Evolutionary conservation across 805 yeast species (phyloP), one percentile per base, ranked within the genome.

Genomic region (Torulaspora quercuum): DNA sequence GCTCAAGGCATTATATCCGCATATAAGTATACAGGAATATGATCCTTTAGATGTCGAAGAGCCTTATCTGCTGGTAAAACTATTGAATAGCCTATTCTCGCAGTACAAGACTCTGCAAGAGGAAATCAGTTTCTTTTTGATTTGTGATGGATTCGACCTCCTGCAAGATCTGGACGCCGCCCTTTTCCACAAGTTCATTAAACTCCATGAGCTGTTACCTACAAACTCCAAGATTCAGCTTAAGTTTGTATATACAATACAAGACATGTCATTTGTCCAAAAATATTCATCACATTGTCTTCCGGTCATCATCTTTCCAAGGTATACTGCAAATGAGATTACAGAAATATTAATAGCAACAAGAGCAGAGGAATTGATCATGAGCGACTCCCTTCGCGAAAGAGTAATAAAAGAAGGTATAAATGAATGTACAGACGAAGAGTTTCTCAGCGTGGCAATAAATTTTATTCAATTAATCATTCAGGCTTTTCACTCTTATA

Each of bases 21-120:
- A 42, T 7, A 18, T 42, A 8, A 19, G 21, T 15, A 21, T 25
- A 7, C 36, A 39, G 15, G 44, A 44, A 19, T 39, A 39, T 10
- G 63, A 60, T 39, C 52, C 60, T 4, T 37, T 57, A 5, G 53
- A 50, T 33, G 61, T 57, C 1, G 64, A 59, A 30, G 59, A 56
- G 22, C 51, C 55, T 7, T 53, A 40, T 24, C 51, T 53, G 13
- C 30, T 60, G n/a, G 42, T 52, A 4, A 50, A 48, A 22, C 45
- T 48, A 29, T 25, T 60, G 35, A 37, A 43, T 5, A 34, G 35
- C 27, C 19, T 50, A 14, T 42, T 45, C 7, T 31, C 42, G 3
- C 42, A 47, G 7, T 45, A 45, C 23, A 26, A 38, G 8, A 13
- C 23, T 13, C 16, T 47, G 23, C 31, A 35, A 9, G 27, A 44